Conservation (phyloP, 202 grass and related monocot genomes). For the Setaria viridis region DNA sequence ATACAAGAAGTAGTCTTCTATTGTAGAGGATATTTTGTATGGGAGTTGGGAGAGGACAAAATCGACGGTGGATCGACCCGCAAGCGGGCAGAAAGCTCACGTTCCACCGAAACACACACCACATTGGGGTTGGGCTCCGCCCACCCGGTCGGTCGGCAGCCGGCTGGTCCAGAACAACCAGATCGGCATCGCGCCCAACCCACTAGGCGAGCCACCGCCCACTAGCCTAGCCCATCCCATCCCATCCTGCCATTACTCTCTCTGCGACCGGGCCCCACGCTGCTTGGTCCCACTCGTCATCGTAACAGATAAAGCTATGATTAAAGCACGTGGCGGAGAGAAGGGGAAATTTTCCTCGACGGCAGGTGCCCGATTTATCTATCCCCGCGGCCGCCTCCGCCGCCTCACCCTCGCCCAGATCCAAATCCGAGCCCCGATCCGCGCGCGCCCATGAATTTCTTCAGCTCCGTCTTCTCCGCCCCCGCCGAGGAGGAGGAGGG, state of each 20-base stretch:
- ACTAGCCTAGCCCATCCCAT: not conserved
- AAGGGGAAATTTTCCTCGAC: not conserved
- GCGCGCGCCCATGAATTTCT: conserved; percentile 71
- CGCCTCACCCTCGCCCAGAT: conserved; percentile 22
- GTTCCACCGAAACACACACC: not conserved
- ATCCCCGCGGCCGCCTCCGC: not conserved
- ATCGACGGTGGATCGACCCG: not conserved
- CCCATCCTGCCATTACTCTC: not conserved
- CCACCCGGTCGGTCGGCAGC: not conserved
- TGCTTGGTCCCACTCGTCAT: conserved; percentile 18
- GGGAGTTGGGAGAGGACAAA: not conserved
- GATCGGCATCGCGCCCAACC: not conserved
- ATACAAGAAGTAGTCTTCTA: too few species aligned
- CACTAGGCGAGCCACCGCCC: not conserved
- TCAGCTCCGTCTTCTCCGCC: conserved; percentile 72
- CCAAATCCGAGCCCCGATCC: conserved; percentile 42
- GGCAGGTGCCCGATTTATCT: conserved; percentile 29
- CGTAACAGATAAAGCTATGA: not conserved
- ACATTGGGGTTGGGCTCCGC: conserved; percentile 4
- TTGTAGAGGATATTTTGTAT: too few species aligned
- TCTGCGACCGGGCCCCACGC: not conserved
- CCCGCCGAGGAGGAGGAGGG: conserved; percentile 32
- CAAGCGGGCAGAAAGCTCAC: not conserved
- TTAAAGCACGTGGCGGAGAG: not conserved
- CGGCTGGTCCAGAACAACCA: not conserved